Evolutionary conservation across 345 rosid species (phyloP).

Genomic region (Salix caprea): DNA sequence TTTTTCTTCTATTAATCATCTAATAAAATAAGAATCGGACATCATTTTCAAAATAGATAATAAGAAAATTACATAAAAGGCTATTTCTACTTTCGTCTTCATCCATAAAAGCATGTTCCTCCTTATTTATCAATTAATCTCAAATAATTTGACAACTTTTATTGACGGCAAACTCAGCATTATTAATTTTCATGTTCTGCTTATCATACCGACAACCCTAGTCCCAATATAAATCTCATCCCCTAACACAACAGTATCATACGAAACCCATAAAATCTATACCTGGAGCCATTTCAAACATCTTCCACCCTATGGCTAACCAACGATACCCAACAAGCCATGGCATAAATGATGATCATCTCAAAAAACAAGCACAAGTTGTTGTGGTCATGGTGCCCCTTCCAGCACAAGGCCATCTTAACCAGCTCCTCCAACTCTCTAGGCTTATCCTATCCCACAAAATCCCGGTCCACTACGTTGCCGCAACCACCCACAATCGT

Average conservation of each 20-base stretch:
- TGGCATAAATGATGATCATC: not conserved
- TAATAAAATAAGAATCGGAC: no score
- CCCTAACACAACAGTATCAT: not conserved
- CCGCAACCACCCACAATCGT: conserved; percentile 40
- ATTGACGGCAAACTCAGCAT: not conserved
- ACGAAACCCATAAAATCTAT: not conserved
- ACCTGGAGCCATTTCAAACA: not conserved
- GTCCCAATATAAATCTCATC: not conserved
- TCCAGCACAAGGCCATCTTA: conserved; percentile 57
- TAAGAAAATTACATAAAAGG: no score
- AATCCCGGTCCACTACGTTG: conserved; percentile 40
- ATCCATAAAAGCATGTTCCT: not conserved
- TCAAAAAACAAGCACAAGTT: conserved; percentile 5
- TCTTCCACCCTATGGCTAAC: not conserved
- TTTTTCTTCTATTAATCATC: no score
- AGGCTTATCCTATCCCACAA: conserved; percentile 31
- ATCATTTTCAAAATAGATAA: no score
- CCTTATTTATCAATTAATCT: not conserved
- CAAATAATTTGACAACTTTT: not conserved
- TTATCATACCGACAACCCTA: no score
- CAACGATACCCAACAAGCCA: not conserved
- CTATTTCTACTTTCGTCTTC: not conserved
- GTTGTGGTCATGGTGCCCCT: conserved; percentile 47
- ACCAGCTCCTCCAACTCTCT: conserved; percentile 55
- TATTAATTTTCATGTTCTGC: not conserved